Evolutionary conservation across 768 basidiomycete species (phyloP).

Genomic region (Lanmaoa pseudosensibilis): DNA sequence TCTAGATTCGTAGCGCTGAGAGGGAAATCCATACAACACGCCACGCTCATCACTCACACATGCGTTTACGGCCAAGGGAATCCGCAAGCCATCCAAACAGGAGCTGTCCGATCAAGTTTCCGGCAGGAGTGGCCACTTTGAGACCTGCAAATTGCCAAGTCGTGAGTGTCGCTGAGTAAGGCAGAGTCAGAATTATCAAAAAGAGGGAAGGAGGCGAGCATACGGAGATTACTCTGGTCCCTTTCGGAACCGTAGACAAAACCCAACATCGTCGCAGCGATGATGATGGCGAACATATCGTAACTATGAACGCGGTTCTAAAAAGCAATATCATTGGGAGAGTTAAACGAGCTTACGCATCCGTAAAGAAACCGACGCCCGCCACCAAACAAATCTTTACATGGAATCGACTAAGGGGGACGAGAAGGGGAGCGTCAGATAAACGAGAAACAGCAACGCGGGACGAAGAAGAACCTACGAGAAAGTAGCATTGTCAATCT

Average conservation of each 20-base stretch:
- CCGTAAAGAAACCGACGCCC: slow-evolving; percentile 88
- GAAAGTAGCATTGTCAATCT: neutral
- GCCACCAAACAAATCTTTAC: slow-evolving; percentile 65
- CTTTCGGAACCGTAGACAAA: slow-evolving; percentile 55
- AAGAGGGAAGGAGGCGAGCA: neutral
- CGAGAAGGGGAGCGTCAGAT: slow-evolving; percentile 31
- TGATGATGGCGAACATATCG: slow-evolving; percentile 86
- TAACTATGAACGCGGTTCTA: slow-evolving; percentile 35
- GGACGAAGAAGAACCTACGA: neutral
- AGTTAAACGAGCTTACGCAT: slow-evolving; percentile 47
- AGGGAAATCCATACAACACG: neutral
- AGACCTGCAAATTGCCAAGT: slow-evolving; percentile 66
- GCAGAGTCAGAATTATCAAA: neutral
- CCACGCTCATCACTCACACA: slow-evolving; percentile 51
- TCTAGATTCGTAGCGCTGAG: slow-evolving; percentile 24
- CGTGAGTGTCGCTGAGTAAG: slow-evolving; percentile 8
- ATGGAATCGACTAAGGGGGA: slow-evolving; percentile 65
- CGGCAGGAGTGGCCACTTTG: slow-evolving; percentile 72
- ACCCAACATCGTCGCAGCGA: slow-evolving; percentile 77
- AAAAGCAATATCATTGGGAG: neutral
- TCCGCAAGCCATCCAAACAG: slow-evolving; percentile 79
- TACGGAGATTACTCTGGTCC: neutral
- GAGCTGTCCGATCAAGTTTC: slow-evolving; percentile 72
- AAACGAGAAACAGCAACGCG: neutral
- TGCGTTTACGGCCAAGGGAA: slow-evolving; percentile 67